These are phyloP conservation scores for Takashimella koratensis DNA, from an alignment of 1,284 basidiomycete genomes.

Conservation along the genomic window DNA sequence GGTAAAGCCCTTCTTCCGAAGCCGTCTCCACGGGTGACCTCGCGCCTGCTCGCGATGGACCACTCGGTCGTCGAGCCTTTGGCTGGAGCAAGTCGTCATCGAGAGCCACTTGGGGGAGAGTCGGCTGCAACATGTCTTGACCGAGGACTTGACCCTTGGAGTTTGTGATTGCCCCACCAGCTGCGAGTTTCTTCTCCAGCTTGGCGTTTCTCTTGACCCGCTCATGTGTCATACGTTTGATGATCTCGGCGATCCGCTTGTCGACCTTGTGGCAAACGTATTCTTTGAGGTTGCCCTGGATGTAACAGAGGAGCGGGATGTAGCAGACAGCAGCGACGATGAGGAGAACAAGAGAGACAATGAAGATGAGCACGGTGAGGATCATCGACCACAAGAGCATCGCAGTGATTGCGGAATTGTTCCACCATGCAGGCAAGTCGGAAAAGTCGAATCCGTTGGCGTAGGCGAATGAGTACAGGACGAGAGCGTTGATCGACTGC, in stretches of 20 bases:
- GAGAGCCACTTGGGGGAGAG: constrained; percentile 83
- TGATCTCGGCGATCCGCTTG: constrained; percentile 91
- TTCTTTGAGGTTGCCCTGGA: constrained; percentile 95
- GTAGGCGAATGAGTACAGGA: constrained; percentile 85
- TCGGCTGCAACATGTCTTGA: constrained; percentile 72
- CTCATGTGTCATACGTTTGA: constrained; percentile 85
- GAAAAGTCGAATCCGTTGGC: constrained; percentile 57
- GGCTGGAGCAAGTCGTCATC: constrained; percentile 60
- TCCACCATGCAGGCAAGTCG: constrained; percentile 21
- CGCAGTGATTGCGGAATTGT: constrained; percentile 61
- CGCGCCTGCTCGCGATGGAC: neutral
- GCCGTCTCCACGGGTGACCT: neutral
- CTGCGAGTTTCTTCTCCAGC: constrained; percentile 85
- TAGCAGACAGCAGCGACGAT: constrained; percentile 83
- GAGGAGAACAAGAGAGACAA: constrained; percentile 74
- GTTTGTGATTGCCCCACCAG: constrained; percentile 83
- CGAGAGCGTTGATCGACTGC: constrained; percentile 93
- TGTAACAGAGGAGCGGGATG: constrained; percentile 87
- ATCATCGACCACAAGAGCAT: constrained; percentile 81
- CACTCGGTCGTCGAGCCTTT: neutral
- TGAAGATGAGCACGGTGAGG: constrained; percentile 85
- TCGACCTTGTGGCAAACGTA: constrained; percentile 99
- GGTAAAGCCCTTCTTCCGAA: neutral
- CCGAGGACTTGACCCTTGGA: constrained; percentile 81
- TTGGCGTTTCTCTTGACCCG: constrained; percentile 76